Conservation (phyloP, 2,329 filamentous ascomycete genomes). For the Aotearoamyces nothofagi region DNA sequence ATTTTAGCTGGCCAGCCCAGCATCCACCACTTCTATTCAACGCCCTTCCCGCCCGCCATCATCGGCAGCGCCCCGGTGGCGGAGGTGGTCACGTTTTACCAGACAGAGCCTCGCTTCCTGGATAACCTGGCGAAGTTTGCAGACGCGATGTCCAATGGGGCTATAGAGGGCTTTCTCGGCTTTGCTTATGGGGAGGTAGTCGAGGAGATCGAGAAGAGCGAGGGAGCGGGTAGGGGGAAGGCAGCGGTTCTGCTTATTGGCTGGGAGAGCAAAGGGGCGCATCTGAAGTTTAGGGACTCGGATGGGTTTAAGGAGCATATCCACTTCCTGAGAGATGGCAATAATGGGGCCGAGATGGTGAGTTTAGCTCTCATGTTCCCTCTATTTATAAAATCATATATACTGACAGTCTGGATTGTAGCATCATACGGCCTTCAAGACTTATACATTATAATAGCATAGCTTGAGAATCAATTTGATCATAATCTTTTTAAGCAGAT, state of each 20-base stretch:
- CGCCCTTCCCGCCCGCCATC: slow-evolving; percentile 4
- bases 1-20: slow-evolving; percentile 6
- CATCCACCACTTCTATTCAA: slow-evolving; percentile 7
- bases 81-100: slow-evolving; percentile 11
- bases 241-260: slow-evolving; percentile 6
- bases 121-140: slow-evolving; percentile 4
- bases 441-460: no score
- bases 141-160: not conserved
- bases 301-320: slow-evolving; percentile 10
- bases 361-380: no score
- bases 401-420: no score
- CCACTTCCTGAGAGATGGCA: slow-evolving; percentile 6
- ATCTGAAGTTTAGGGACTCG: slow-evolving; percentile 12
- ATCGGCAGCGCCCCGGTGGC: slow-evolving; percentile 6
- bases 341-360: slow-evolving; percentile 9
- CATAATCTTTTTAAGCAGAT: no score
- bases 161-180: slow-evolving; percentile 4
- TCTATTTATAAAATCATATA: no score
- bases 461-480: no score
- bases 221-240: slow-evolving; percentile 6
- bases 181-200: slow-evolving; percentile 3
- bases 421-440: no score
- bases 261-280: slow-evolving; percentile 12
- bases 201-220: slow-evolving; percentile 6
- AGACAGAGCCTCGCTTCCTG: slow-evolving; percentile 2